Evolutionary conservation across 139 green algal species (phyloP).

Genomic region (Tetraselmis chui): DNA sequence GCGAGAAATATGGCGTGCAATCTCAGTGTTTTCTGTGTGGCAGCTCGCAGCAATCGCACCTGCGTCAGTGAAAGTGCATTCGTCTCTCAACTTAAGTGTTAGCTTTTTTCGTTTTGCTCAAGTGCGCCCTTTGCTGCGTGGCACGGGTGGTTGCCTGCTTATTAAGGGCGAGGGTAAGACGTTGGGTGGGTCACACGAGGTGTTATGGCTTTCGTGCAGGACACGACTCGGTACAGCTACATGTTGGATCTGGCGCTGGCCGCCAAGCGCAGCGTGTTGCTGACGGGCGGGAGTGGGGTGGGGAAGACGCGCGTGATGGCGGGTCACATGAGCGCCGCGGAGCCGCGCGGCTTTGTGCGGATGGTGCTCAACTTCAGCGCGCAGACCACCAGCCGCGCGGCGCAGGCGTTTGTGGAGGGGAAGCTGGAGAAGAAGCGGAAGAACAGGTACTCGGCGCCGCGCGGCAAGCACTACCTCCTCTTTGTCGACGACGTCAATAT

Average conservation of each 20-base stretch:
- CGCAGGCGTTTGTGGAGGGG: constrained; percentile 66
- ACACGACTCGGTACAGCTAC: constrained; percentile 57
- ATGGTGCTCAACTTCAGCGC: constrained; percentile 38
- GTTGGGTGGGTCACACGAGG: too few relatives aligned
- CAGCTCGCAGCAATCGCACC: too few relatives aligned
- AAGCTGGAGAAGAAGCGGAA: constrained; percentile 83
- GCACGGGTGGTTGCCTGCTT: too few relatives aligned
- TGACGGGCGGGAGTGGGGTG: constrained; percentile 66
- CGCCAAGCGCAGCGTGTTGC: constrained; percentile 57
- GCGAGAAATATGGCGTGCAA: too few relatives aligned
- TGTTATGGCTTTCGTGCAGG: constrained; percentile 21
- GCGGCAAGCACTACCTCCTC: constrained; percentile 70
- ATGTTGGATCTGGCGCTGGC: constrained; percentile 56
- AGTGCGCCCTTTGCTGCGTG: too few relatives aligned
- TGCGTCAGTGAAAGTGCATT: too few relatives aligned
- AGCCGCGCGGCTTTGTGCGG: constrained; percentile 12
- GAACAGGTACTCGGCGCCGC: constrained; percentile 57
- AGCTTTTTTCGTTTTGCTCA: too few relatives aligned
- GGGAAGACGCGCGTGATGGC: constrained; percentile 68
- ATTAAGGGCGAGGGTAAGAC: too few relatives aligned
- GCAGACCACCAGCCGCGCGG: constrained; percentile 71
- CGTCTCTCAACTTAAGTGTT: too few relatives aligned
- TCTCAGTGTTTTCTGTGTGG: too few relatives aligned
- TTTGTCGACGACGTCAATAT: constrained; percentile 91
- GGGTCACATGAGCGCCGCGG: constrained; percentile 32